phyloP scores from a whole-genome alignment of 371 early-diverging fungal species.

The Mortierella sp. region DNA sequence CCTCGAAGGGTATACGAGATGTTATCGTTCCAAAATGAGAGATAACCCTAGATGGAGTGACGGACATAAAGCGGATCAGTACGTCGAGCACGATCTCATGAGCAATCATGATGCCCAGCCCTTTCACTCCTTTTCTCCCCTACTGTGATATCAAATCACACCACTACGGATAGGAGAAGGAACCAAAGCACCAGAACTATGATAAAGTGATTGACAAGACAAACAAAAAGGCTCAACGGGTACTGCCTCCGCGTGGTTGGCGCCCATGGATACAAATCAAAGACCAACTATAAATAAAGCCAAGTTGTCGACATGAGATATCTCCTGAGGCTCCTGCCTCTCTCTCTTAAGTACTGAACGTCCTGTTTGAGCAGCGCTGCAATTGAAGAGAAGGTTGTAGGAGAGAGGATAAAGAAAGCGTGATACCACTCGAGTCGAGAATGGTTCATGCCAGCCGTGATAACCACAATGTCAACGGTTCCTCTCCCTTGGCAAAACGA shows the following conservation, averaged over 20 bases:
- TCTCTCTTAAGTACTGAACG: neutral
- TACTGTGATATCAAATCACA: neutral
- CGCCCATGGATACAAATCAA: too few relatives aligned
- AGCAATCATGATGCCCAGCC: neutral
- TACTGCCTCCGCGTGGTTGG: neutral
- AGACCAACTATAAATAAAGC: too few relatives aligned
- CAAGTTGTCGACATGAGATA: too few relatives aligned
- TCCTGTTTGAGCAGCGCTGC: too few relatives aligned
- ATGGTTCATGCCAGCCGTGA: too few relatives aligned
- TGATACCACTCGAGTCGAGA: too few relatives aligned
- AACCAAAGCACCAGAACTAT: neutral
- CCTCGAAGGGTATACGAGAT: conserved; percentile 96
- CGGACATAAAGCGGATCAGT: neutral
- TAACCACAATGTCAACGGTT: neutral
- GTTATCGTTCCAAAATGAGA: conserved; percentile 98
- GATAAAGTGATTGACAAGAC: neutral
- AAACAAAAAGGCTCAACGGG: neutral
- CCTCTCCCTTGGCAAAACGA: neutral
- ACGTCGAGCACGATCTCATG: neutral
- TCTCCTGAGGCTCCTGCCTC: too few relatives aligned
- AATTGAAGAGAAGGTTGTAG: too few relatives aligned
- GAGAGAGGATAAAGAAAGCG: too few relatives aligned
- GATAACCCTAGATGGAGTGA: conserved; percentile 75
- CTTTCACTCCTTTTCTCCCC: conserved; percentile 1
- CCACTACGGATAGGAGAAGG: too few relatives aligned